These are phyloP conservation scores for Astrothelium subdiscretum DNA, from an alignment of 495 filamentous ascomycete genomes.

Conservation along the genomic window DNA sequence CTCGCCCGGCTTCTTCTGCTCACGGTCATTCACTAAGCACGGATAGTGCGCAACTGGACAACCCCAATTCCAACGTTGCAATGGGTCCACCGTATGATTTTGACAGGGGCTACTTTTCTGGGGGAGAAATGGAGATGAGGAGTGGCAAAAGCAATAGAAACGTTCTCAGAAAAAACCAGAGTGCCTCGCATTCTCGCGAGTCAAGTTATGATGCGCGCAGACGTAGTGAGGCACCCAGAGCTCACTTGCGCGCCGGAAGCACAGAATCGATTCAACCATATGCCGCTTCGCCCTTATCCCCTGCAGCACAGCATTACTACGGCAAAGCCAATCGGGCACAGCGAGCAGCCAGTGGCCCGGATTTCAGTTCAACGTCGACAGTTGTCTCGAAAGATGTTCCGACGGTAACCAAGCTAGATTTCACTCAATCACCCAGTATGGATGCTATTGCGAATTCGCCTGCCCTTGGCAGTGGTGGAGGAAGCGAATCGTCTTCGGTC, in stretches of 20 bases:
- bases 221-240: not conserved
- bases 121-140: constrained; percentile 57
- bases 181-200: constrained; percentile 46
- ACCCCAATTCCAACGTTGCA: not conserved
- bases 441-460: constrained; percentile 35
- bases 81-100: constrained; percentile 39
- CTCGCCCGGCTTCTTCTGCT: constrained; percentile 14
- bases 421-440: constrained; percentile 33
- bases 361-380: constrained; percentile 26
- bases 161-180: constrained; percentile 67
- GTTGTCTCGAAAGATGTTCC: constrained; percentile 40
- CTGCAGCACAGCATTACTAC: constrained; percentile 47
- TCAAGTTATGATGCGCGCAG: constrained; percentile 43
- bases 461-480: constrained; percentile 38
- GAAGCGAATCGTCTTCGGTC: constrained; percentile 31
- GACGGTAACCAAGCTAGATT: constrained; percentile 58
- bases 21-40: constrained; percentile 26
- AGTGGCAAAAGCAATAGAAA: constrained; percentile 42
- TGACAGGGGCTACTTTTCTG: constrained; percentile 90
- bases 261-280: constrained; percentile 40
- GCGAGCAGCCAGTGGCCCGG: constrained; percentile 18
- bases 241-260: constrained; percentile 30
- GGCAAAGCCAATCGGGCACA: constrained; percentile 34
- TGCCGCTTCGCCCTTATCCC: not conserved
- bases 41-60: constrained; percentile 14